Percentiles rank a stretch among this genome's conserved stretches.
Conservation (phyloP, 2,329 filamentous ascomycete genomes). For the Talaromyces sp. region DNA sequence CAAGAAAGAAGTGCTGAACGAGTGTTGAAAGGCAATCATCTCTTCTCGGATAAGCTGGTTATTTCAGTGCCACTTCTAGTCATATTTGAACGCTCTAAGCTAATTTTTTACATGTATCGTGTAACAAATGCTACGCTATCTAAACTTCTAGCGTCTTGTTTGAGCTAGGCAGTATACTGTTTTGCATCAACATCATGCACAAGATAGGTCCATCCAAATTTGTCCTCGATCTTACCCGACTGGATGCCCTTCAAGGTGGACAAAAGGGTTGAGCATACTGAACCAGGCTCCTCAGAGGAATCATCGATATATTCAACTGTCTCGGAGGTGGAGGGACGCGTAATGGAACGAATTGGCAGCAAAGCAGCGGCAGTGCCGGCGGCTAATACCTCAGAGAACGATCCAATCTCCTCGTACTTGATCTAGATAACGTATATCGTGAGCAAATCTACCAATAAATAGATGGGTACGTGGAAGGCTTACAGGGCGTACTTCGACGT, state of each 20-base stretch:
- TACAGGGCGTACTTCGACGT: conserved; percentile 28
- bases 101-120: neutral
- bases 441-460: neutral
- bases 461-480: neutral
- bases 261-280: neutral
- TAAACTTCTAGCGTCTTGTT: neutral
- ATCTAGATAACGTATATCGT: conserved; percentile 21
- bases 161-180: neutral
- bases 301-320: neutral
- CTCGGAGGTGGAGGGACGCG: conserved; percentile 19
- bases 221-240: neutral
- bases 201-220: neutral
- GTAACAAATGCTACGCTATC: neutral
- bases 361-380: conserved; percentile 27
- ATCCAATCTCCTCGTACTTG: conserved; percentile 22
- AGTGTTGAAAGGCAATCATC: neutral
- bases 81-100: neutral
- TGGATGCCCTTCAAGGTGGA: neutral
- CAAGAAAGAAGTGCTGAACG: neutral
- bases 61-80: neutral
- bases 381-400: conserved; percentile 28
- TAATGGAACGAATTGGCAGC: conserved; percentile 28
- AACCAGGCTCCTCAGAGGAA: conserved; percentile 5
- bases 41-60: too few species aligned
- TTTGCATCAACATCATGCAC: neutral